Base-by-base conservation (phyloP, 2,329 filamentous ascomycete species). In the Kalmusia sp. region DNA sequence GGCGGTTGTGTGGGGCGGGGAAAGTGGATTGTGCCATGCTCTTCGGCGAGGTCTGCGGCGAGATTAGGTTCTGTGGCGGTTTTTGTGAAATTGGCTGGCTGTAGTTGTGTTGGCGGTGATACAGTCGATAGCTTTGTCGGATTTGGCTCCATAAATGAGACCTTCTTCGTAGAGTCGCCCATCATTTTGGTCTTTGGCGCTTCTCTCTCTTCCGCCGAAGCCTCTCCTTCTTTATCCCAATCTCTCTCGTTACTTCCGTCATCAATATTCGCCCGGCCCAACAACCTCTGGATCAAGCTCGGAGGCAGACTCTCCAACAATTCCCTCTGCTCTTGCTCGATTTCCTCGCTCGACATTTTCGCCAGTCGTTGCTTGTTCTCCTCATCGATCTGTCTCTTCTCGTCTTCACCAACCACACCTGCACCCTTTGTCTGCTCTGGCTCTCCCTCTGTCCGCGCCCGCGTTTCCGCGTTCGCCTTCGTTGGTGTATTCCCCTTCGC, bases 281-380 rank as follows among this genome's bases (percentile, higher is more conserved):
- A 81, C 15, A 99, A 80, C 61, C 86, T 86, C 68, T 96, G 84
- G 5, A 99, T 80, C 27, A 97, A 77, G 0, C 83, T 83, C 2
- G 92, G 88, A 58, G 91, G 89, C 49, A 98, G 76, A 6, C 84
- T 86, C n/a, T 81, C 82, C 70, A 96, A 82, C n/a, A 99, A 79
- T 61, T 98, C 93, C 54, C 86, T 81, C 37, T 89, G 85, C 55
- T 95, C 92, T 62, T 88, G 81, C 57, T 90, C 87, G 53, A 98
- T 96, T 74, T 97, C 91, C 31, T 86, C 84, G 0, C 85, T 78
- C 1, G 89, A 90, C 95, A 99, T 97, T 22, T 81, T 80, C 12
- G 87, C 87, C 40, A 99, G 74, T 55, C 84, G 84, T 52, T 86
- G 82, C 38, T 78, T 84, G 67, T 98, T 99, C 72, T 98, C 92